Evolutionary conservation across 805 yeast genomes (phyloP).

Genomic region (Candida orba): DNA sequence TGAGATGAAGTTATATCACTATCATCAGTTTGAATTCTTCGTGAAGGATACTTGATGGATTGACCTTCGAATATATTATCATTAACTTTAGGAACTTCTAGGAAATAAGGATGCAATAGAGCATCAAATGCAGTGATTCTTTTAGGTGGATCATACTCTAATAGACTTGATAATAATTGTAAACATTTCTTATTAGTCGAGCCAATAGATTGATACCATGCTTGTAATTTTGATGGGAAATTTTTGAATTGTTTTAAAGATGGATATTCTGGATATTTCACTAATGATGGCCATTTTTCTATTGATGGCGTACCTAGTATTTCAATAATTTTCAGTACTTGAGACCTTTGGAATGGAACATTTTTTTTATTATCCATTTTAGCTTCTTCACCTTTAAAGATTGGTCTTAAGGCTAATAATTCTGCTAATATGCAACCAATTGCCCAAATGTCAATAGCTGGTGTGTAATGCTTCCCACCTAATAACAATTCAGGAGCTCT

Average conservation of each 20-base stretch:
- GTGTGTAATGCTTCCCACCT: slow-evolving; percentile 91
- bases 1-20: slow-evolving; percentile 52
- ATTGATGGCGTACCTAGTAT: slow-evolving; percentile 84
- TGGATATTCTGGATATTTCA: slow-evolving; percentile 77
- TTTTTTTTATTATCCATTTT: slow-evolving; percentile 89
- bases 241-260: slow-evolving; percentile 51
- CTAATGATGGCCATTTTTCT: slow-evolving; percentile 73
- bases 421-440: slow-evolving; percentile 94
- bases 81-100: slow-evolving; percentile 58
- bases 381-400: slow-evolving; percentile 96
- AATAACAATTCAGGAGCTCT: slow-evolving; percentile 85
- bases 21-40: slow-evolving; percentile 84
- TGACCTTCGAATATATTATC: slow-evolving; percentile 78
- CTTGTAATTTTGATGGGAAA: slow-evolving; percentile 59
- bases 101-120: slow-evolving; percentile 70
- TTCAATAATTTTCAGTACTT: slow-evolving; percentile 83
- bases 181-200: slow-evolving; percentile 66
- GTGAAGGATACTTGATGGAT: slow-evolving; percentile 67
- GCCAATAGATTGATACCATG: slow-evolving; percentile 84
- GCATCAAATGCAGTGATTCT: slow-evolving; percentile 77
- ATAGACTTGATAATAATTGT: slow-evolving; percentile 50
- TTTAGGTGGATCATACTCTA: slow-evolving; percentile 77
- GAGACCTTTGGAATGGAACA: slow-evolving; percentile 92
- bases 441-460: slow-evolving; percentile 93
- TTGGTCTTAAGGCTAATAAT: slow-evolving; percentile 78